Percentiles rank a stretch among this genome's conserved stretches.
Conservation (phyloP, 148 eudicot genomes). For the Rhododendron molle region DNA sequence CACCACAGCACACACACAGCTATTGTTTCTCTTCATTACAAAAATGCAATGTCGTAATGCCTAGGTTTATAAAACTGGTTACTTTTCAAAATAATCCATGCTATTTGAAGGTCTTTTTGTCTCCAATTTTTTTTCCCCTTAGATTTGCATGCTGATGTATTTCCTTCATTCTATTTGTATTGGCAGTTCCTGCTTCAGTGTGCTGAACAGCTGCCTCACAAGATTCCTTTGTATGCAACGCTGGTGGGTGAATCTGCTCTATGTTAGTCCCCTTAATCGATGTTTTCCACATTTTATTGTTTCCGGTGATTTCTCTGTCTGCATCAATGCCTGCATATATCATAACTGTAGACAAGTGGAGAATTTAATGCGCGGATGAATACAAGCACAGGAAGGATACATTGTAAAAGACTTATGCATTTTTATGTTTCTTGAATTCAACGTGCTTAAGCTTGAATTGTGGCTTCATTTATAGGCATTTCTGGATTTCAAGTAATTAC, state of each 20-base stretch:
- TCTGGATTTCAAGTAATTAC: neutral
- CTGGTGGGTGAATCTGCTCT: constrained; percentile 43
- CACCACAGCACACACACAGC: neutral
- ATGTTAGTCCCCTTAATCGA: neutral
- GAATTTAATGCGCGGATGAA: too few relatives aligned
- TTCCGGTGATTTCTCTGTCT: neutral
- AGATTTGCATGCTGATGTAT: constrained; percentile 4
- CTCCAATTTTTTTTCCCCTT: neutral
- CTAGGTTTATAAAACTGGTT: neutral
- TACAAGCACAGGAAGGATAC: neutral
- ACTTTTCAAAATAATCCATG: neutral
- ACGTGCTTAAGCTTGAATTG: neutral
- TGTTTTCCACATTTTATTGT: neutral
- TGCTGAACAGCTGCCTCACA: constrained; percentile 92
- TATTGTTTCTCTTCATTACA: neutral
- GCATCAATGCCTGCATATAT: neutral
- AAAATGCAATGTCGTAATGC: neutral
- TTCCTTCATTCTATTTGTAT: constrained; percentile 8
- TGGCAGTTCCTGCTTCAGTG: constrained; percentile 81
- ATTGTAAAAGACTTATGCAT: neutral
- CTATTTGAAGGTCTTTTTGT: neutral
- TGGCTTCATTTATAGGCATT: neutral
- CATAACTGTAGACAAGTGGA: neutral
- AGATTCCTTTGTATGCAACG: constrained; percentile 88
- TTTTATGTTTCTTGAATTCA: neutral